Evolutionary conservation across 495 filamentous ascomycete species (phyloP).

Genomic region (Aspergillus haitiensis): DNA sequence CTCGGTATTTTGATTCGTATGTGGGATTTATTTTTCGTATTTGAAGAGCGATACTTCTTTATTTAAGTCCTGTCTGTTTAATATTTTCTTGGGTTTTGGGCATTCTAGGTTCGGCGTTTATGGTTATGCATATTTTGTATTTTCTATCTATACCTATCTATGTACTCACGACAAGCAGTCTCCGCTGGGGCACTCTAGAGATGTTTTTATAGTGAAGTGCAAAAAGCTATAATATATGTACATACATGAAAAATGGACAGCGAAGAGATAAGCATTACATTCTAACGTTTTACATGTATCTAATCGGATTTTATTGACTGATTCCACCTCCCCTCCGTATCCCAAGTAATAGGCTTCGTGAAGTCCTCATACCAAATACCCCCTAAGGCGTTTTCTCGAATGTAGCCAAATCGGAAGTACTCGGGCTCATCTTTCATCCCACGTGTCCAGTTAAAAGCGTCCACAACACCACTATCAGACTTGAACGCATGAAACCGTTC

Average conservation of each 20-base stretch:
- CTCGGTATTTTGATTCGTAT: neutral
- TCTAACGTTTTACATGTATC: too few species aligned
- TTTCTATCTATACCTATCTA: too few species aligned
- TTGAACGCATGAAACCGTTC: slow-evolving; percentile 51
- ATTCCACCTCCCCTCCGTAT: slow-evolving; percentile 46
- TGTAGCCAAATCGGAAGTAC: slow-evolving; percentile 81
- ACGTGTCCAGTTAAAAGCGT: slow-evolving; percentile 47
- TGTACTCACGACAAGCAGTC: too few species aligned
- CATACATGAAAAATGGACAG: neutral
- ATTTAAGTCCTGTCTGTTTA: too few species aligned
- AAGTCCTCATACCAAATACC: slow-evolving; percentile 72
- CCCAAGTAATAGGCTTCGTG: slow-evolving; percentile 72
- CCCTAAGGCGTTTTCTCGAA: slow-evolving; percentile 49
- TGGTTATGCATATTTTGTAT: too few species aligned
- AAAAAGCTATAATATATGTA: neutral
- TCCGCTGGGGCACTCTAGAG: too few species aligned
- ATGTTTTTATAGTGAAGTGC: too few species aligned
- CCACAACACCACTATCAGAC: slow-evolving; percentile 37
- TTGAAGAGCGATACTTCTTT: neutral
- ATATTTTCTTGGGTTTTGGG: too few species aligned
- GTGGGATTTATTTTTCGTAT: slow-evolving; percentile 7
- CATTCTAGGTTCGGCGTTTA: too few species aligned
- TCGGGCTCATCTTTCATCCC: slow-evolving; percentile 52
- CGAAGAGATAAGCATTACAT: too few species aligned
- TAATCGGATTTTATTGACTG: neutral